Conservation (phyloP, 805 yeast species). For the Starmerella potacharoeniae region DNA sequence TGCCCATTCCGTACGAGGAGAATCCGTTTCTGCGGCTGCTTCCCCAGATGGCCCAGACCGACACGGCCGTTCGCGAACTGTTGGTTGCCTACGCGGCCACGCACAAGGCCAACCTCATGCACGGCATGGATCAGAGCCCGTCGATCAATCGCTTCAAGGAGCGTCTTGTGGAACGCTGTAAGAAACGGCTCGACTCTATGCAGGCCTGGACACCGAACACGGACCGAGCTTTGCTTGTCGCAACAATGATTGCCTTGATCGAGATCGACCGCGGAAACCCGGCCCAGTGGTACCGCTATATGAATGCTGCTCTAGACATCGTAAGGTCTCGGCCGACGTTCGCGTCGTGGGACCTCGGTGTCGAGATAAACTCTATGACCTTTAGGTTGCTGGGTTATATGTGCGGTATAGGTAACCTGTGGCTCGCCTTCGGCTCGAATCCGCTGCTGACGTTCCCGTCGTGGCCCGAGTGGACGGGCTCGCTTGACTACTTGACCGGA, state of each 20-base stretch:
- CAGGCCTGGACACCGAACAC: neutral
- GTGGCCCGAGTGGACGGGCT: slow-evolving; percentile 41
- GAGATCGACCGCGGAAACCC: slow-evolving; percentile 17
- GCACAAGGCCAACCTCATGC: slow-evolving; percentile 9
- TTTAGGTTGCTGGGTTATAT: slow-evolving; percentile 22
- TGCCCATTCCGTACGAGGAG: slow-evolving; percentile 55
- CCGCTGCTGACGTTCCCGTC: slow-evolving; percentile 11
- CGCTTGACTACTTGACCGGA: slow-evolving; percentile 39
- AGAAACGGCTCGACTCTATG: neutral
- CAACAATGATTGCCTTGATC: slow-evolving; percentile 16
- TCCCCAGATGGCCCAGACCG: slow-evolving; percentile 55
- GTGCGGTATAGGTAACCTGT: slow-evolving; percentile 17
- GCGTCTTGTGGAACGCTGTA: slow-evolving; percentile 4
- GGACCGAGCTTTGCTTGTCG: slow-evolving; percentile 7
- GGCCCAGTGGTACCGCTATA: slow-evolving; percentile 9
- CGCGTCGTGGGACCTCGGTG: slow-evolving; percentile 18
- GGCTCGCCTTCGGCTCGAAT: neutral
- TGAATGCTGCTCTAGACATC: slow-evolving; percentile 12
- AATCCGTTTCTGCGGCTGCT: slow-evolving; percentile 57
- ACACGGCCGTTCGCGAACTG: slow-evolving; percentile 8
- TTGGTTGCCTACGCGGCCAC: slow-evolving; percentile 21
- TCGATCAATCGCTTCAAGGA: neutral
- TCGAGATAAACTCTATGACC: slow-evolving; percentile 19
- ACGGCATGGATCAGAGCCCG: slow-evolving; percentile 3
- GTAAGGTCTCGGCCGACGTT: slow-evolving; percentile 16